Evolutionary conservation across 2,329 filamentous ascomycete genomes (phyloP), one percentile per base, ranked within the genome.

Genomic region (Aspergillus melleus): DNA sequence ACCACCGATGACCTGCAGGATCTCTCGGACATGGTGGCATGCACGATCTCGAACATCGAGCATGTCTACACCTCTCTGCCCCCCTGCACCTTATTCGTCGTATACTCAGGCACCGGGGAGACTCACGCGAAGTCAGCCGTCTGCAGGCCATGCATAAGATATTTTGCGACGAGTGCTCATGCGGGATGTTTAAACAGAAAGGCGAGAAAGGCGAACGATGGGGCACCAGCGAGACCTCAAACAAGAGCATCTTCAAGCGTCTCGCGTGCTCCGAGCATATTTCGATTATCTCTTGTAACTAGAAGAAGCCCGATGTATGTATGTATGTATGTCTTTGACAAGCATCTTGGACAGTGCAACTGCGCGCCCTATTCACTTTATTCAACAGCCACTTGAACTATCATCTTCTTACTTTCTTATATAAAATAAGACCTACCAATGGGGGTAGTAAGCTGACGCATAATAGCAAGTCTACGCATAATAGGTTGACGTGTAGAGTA

Each of bases 201-300:
- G 97, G 94, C 74, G 93, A 98, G 74, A 95, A 91, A 76, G 95
- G 95, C 46, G 90, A 90, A 64, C 77, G 82, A 24, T 99, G 93
- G 91, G 95, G 92, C 42, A 89, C 89, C 0, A 86, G 86, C 53
- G 92, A 96, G 49, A 84, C 87, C 2, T 88, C 88, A 51, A 88
- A 88, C 46, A 95, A 99, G 77, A 94, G 92, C 66, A 87, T 99
- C 52, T 99, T 98, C 81, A 90, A 89, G 66, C 87, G 94, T 10
- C 83, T 99, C 4, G 85, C 83, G 3, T 83, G 88, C 49, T 81
- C 86, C 16, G 74, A 24, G 24, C 24, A 24, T 6, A 24, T 24
- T 24, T 24, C 5, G 24, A 24, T 24, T 24, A 24, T 24, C 24
- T 24, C 24, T 24, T 24, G 24, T 24, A 24, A 24, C 24, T 24